Conservation (phyloP, 306 rosid species). For the Lablab purpureus region DNA sequence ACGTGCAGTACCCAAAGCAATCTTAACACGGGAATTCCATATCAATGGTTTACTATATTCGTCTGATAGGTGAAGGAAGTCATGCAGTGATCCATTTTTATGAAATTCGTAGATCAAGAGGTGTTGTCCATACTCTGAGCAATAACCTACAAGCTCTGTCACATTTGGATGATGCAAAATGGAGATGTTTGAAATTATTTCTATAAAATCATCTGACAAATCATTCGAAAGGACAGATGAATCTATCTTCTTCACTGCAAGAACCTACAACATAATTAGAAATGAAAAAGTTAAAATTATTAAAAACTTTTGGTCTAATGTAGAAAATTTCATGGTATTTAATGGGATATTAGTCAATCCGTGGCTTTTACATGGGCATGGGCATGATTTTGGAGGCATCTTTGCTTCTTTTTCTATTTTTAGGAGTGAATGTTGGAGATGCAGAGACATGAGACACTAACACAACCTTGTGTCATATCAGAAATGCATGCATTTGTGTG, state of each 20-base stretch:
- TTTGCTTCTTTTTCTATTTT: not conserved
- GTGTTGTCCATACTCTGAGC: conserved; percentile 92
- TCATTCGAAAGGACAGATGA: conserved; percentile 70
- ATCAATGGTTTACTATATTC: conserved; percentile 89
- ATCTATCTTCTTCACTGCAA: conserved; percentile 95
- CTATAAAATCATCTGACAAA: conserved; percentile 72
- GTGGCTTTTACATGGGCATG: conserved; percentile 11
- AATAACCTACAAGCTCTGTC: conserved; percentile 92
- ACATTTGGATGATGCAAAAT: conserved; percentile 89
- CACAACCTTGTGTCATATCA: conserved; percentile 1
- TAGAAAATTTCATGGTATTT: conserved; percentile 1
- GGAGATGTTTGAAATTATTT: conserved; percentile 77
- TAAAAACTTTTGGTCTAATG: conserved; percentile 13
- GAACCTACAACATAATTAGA: conserved; percentile 62
- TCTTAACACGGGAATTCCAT: conserved; percentile 96
- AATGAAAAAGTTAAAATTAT: conserved; percentile 37
- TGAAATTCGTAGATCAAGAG: conserved; percentile 88
- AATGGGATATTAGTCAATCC: not conserved
- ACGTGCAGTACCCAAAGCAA: conserved; percentile 97
- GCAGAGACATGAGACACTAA: conserved; percentile 17
- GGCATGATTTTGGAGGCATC: not conserved
- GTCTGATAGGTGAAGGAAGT: conserved; percentile 86
- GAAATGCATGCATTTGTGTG: not conserved
- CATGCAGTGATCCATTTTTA: conserved; percentile 85
- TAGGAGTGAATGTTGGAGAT: conserved; percentile 1